phyloP scores from a whole-genome alignment of 495 filamentous ascomycete species.

The Arthonia radiata region DNA sequence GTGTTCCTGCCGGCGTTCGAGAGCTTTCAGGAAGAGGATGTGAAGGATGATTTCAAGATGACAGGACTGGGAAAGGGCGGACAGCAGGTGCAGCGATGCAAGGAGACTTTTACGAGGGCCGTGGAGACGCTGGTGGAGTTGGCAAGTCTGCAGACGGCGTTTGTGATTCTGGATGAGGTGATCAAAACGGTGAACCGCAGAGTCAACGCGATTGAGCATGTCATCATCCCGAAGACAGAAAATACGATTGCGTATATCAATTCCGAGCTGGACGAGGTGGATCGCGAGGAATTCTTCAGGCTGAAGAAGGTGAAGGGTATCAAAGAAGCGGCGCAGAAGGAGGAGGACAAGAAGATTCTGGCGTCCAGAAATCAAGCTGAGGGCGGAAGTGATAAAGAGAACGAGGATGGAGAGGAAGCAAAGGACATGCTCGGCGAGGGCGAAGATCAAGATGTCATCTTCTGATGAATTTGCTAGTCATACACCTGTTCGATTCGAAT shows the following conservation, averaged over 20 bases:
- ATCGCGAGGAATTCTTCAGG: constrained; percentile 94
- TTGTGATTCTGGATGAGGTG: constrained; percentile 93
- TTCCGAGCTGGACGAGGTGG: constrained; percentile 90
- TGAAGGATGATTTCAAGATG: constrained; percentile 87
- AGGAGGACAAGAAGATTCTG: constrained; percentile 18
- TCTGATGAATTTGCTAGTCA: too few relatives aligned
- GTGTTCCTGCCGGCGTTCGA: constrained; percentile 87
- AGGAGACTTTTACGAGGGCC: constrained; percentile 92
- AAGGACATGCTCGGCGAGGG: constrained; percentile 56
- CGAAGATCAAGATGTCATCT: constrained; percentile 89
- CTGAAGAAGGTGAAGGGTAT: constrained; percentile 96
- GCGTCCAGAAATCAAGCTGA: too few relatives aligned
- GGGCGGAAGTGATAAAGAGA: constrained; percentile 19
- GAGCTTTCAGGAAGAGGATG: constrained; percentile 57
- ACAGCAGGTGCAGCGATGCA: constrained; percentile 81
- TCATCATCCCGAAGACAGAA: constrained; percentile 93
- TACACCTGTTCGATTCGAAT: too few relatives aligned
- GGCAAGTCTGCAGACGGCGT: constrained; percentile 84
- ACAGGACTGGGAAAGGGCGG: constrained; percentile 93
- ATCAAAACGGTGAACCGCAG: constrained; percentile 97
- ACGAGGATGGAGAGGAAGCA: constrained; percentile 19
- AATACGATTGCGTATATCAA: constrained; percentile 99
- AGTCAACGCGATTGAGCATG: constrained; percentile 85
- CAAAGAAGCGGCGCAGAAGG: constrained; percentile 35
- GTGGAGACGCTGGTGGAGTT: constrained; percentile 94